Evolutionary conservation across 2,329 filamentous ascomycete species (phyloP).

Genomic region (Apiospora malaysiana): DNA sequence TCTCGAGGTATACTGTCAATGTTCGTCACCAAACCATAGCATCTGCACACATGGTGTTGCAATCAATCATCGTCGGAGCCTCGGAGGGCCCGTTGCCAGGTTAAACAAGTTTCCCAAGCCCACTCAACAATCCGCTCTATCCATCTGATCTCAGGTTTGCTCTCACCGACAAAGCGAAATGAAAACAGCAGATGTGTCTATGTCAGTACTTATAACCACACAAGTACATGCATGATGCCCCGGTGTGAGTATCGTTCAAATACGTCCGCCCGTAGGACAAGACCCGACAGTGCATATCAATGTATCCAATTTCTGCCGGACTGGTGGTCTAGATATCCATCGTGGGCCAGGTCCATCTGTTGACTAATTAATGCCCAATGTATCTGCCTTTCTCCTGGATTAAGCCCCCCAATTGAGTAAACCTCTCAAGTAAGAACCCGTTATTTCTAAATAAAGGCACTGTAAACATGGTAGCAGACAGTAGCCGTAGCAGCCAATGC

Average conservation of each 20-base stretch:
- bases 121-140: not conserved
- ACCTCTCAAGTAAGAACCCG: slow-evolving; percentile 3
- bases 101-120: not conserved
- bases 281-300: not conserved
- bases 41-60: slow-evolving; percentile 1
- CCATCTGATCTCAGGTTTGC: not conserved
- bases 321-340: slow-evolving; percentile 7
- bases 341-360: slow-evolving; percentile 19
- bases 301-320: not conserved
- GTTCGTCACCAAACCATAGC: not conserved
- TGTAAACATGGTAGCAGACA: slow-evolving; percentile 1
- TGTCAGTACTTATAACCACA: not conserved
- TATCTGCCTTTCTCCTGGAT: slow-evolving; percentile 8
- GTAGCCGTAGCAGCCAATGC: slow-evolving; percentile 14
- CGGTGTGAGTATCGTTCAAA: not conserved
- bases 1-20: not conserved
- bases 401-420: slow-evolving; percentile 12
- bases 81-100: not conserved
- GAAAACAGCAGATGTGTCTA: not conserved
- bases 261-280: not conserved
- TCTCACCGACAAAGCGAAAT: not conserved
- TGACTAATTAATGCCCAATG: slow-evolving; percentile 20
- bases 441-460: slow-evolving; percentile 16
- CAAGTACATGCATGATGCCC: not conserved
- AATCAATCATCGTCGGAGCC: not conserved